Percentiles rank a stretch among this genome's conserved stretches.
Conservation (phyloP, 768 basidiomycete species). For the Tephrocybe sp. region DNA sequence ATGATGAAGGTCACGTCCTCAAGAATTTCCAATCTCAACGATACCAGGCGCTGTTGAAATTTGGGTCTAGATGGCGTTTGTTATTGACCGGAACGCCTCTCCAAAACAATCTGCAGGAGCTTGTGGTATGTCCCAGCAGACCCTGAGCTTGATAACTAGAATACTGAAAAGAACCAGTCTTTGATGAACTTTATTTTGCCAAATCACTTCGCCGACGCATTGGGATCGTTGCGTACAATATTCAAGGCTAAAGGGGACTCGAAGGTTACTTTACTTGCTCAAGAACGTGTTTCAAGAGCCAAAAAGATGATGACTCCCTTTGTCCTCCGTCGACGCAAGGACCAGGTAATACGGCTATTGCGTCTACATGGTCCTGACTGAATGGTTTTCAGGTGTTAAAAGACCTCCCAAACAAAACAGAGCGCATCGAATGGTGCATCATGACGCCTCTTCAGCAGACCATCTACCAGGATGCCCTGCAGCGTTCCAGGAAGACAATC, state of each 20-base stretch:
- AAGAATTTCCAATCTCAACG: slow-evolving; percentile 99
- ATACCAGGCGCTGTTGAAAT: slow-evolving; percentile 84
- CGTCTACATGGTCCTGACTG: slow-evolving; percentile 1
- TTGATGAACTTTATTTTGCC: slow-evolving; percentile 98
- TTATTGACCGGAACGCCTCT: slow-evolving; percentile 94
- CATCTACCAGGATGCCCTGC: slow-evolving; percentile 84
- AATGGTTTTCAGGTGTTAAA: slow-evolving; percentile 65
- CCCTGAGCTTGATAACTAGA: slow-evolving; percentile 7
- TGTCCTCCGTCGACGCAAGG: slow-evolving; percentile 94
- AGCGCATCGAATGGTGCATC: slow-evolving; percentile 93
- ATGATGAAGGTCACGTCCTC: slow-evolving; percentile 95
- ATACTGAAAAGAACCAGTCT: slow-evolving; percentile 52
- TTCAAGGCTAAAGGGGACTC: slow-evolving; percentile 98
- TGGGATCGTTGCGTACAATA: slow-evolving; percentile 83
- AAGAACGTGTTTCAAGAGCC: slow-evolving; percentile 90
- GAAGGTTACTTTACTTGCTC: slow-evolving; percentile 82
- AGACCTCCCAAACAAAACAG: slow-evolving; percentile 89
- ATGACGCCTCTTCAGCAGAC: slow-evolving; percentile 82
- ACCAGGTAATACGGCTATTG: slow-evolving; percentile 53
- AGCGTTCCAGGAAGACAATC: slow-evolving; percentile 80
- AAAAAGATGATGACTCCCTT: slow-evolving; percentile 99
- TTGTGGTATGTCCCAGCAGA: slow-evolving; percentile 59
- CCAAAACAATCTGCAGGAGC: slow-evolving; percentile 88
- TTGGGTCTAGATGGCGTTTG: slow-evolving; percentile 85
- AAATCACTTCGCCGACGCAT: slow-evolving; percentile 75